Evolutionary conservation across 306 rosid genomes (phyloP).

Genomic region (Pyrus communis): DNA sequence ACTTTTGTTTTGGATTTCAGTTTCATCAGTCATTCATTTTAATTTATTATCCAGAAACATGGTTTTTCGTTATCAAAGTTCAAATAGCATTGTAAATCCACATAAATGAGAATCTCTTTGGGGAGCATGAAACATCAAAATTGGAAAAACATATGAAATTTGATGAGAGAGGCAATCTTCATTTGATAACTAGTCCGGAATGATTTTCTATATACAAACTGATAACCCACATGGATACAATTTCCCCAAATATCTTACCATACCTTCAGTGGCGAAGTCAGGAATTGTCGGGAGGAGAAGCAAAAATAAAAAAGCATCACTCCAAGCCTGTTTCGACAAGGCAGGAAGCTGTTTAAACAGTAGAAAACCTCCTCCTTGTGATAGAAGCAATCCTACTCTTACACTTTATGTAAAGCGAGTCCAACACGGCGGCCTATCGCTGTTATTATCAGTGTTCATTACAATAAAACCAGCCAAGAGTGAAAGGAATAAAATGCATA

Average conservation of each 20-base stretch:
- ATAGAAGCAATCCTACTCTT: slow-evolving; percentile 86
- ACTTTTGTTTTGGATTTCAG: background rate
- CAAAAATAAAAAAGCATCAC: slow-evolving; percentile 38
- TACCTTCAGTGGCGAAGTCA: too few relatives aligned
- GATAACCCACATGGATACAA: too few relatives aligned
- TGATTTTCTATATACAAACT: too few relatives aligned
- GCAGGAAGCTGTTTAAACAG: slow-evolving; percentile 13
- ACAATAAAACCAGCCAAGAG: slow-evolving; percentile 84
- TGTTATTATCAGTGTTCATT: slow-evolving; percentile 84
- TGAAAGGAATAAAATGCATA: slow-evolving; percentile 26
- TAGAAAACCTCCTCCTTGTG: slow-evolving; percentile 75
- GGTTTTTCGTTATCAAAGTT: background rate
- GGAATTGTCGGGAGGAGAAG: too few relatives aligned
- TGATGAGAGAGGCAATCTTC: too few relatives aligned
- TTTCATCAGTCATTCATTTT: background rate
- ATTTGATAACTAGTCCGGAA: too few relatives aligned
- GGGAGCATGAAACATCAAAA: background rate
- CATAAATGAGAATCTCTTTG: background rate
- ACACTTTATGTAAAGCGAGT: slow-evolving; percentile 79
- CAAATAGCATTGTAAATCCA: background rate
- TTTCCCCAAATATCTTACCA: too few relatives aligned
- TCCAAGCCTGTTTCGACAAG: slow-evolving; percentile 69
- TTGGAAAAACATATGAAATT: background rate
- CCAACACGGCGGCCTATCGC: slow-evolving; percentile 99
- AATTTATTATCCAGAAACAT: background rate